Evolutionary conservation across 1,284 basidiomycete species (phyloP), one percentile per base, ranked within the genome.

Genomic region (Pseudozyma thailandica): DNA sequence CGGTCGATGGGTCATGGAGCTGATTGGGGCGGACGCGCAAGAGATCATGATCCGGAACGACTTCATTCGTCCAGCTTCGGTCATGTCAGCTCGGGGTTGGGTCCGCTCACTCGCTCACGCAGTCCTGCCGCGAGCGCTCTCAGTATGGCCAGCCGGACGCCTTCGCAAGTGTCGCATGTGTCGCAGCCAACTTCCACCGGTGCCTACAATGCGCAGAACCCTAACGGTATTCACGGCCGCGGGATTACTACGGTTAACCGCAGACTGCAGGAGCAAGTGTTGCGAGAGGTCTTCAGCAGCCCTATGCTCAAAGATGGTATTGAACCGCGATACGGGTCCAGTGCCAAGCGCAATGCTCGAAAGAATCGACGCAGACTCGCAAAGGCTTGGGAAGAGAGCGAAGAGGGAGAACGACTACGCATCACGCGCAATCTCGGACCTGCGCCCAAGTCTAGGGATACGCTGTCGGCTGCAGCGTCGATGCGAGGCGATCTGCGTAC

Each of bases 221-320:
- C 46, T 23, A 59, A 65, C 45, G 52, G 69, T 35, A 77, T 81
- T 18, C 54, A 71, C 23, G 79, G 80, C 4, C 72, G 72, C 23
- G 81, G 81, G 16, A 75, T 77, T 54, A 82, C 81, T 10, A 71
- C 74, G 10, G 79, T 82, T n/a, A 82, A 82, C 31, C 78, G 80
- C 15, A 69, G 68, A 13, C 52, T 82, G 35, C 75, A 82, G 58
- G 81, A 81, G 56, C 72, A 79, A 39, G 81, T 82, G 4, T 49
- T 82, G 53, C 74, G 81, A 18, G 81, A 82, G 38, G 81, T 82
- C 6, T 82, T 82, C 51, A 72, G 74, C 62, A 66, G 69, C 26
- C 66, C 72, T 9, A 74, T 72, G 50, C 59, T 75, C 43, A 69
- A 75, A 41, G 74, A 75, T 42, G 68, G 56, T 15, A 33, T 54